These are phyloP conservation scores for Coniochaeta pulveracea DNA, from an alignment of 2,329 filamentous ascomycete species.

Conservation along the genomic window DNA sequence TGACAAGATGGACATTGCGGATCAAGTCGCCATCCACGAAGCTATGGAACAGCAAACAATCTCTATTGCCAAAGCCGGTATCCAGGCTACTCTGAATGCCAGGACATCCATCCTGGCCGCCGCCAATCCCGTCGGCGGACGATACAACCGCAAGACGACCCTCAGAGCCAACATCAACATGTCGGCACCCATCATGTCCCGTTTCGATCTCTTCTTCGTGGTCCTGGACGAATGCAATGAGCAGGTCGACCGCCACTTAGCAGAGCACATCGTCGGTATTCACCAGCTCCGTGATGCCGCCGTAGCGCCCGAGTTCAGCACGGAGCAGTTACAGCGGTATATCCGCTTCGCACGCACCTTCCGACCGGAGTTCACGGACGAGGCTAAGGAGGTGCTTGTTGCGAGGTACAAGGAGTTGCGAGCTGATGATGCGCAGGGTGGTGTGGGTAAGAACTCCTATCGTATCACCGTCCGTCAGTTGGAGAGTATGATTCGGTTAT, in stretches of 20 bases:
- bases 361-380: slow-evolving; percentile 80
- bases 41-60: slow-evolving; percentile 99
- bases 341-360: slow-evolving; percentile 95
- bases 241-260: slow-evolving; percentile 76
- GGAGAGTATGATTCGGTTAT: slow-evolving; percentile 89
- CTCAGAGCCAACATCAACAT: slow-evolving; percentile 95
- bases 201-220: slow-evolving; percentile 98
- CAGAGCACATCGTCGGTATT: slow-evolving; percentile 87
- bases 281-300: slow-evolving; percentile 90
- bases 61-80: slow-evolving; percentile 95
- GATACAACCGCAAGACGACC: slow-evolving; percentile 95
- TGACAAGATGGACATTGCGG: slow-evolving; percentile 97
- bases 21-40: slow-evolving; percentile 98
- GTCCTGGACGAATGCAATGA: slow-evolving; percentile 96
- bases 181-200: slow-evolving; percentile 97
- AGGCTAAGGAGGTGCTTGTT: slow-evolving; percentile 76
- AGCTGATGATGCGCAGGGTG: slow-evolving; percentile 86
- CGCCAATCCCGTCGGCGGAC: slow-evolving; percentile 87
- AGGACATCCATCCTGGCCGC: slow-evolving; percentile 91
- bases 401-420: slow-evolving; percentile 92
- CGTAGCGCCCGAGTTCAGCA: slow-evolving; percentile 86
- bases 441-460: slow-evolving; percentile 89
- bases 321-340: slow-evolving; percentile 91
- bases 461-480: slow-evolving; percentile 94
- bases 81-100: slow-evolving; percentile 93